Base-by-base conservation (phyloP, 1,284 basidiomycete species). In the Malassezia nana region DNA sequence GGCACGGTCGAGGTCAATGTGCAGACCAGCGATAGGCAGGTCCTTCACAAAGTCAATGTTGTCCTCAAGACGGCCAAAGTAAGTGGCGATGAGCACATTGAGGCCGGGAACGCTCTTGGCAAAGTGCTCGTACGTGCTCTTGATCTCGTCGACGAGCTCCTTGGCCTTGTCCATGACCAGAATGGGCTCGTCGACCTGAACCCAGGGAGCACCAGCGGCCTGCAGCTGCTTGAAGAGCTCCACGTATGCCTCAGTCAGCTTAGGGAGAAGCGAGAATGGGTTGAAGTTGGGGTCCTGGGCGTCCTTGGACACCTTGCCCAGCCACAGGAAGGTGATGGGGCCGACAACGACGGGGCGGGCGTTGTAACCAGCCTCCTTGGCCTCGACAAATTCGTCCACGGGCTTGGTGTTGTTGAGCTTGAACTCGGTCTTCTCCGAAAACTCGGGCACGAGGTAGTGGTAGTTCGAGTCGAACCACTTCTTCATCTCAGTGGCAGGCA, bases 381-480 rank as follows among this genome's bases (percentile, higher is more conserved):
- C 94, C 80, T 98, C 94, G 64, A 87, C 83, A 80, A 84, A 98
- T 77, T 95, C 89, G 71, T 86, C 85, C 60, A 96, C 82, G 57
- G 86, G 84, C 65, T 75, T 75, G 81, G 94, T 94, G 85, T 94
- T 94, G 79, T 85, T 83, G 75, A 98, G 81, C 79, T 90, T 89
- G 84, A 98, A 96, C 66, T 91, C 84, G 57, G 87, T 89, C 71
- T 81, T 79, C 59, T 90, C 86, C 20, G 87, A 87, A 78, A 98
- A 83, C 79, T 98, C 94, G 59, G 91, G 92, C 62, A 96, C 92
- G 78, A 98, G 89, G 75, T 86, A 92, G 81, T 98, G 94, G 81
- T 98, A 98, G 84, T 98, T 99, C 54, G 91, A 95, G 80, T 98
- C 92, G 78, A 96, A 98, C 89, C 90, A 95, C 78, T 94, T 95